Evolutionary conservation across 345 rosid genomes (phyloP), one percentile per base, ranked within the genome.

Genomic region (Adansonia digitata): DNA sequence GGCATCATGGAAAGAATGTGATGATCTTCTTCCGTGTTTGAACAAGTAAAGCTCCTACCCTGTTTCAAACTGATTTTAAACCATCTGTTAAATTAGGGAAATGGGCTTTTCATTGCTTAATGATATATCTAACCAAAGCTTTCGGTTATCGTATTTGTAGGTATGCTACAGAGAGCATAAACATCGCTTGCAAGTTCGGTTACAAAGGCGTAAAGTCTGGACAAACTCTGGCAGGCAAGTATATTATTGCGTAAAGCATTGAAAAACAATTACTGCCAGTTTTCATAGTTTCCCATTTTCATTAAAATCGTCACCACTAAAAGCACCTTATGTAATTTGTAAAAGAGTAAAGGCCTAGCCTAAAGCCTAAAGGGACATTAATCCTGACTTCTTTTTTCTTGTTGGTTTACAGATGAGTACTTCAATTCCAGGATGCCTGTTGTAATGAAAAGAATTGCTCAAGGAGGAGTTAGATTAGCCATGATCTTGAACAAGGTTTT

Each of bases 381-480:
- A 63, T 69, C 5, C 5, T 4, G 4, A 3, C 17, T 10, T 12
- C 29, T 34, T 22, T 3, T 5, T n/a, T 20, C 10, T 29, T 13
- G 39, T 9, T 8, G 5, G 2, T 6, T 6, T 59, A 35, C 83
- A 94, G 97, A 92, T 75, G 98, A 94, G 18, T 94, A 94, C 86
- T 94, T 91, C 77, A 53, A 90, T 62, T 85, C 98, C 60, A 91
- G 95, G 81, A 81, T 89, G 94, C 92, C 97, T 40, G 74, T 91
- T 72, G 97, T 91, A 63, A 92, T 91, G 97, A 92, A 91, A 81
- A 88, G 98, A 60, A 84, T 94, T 20, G 95, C 95, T 71, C 97
- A 94, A 52, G 98, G 97, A 13, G 98, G 98, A 55, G 84, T 94
- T 60, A 86, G 98, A 60, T 65, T 94, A 74, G 98, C 92, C 73